Percentiles rank a stretch among this genome's conserved stretches.
Evolutionary conservation across 768 basidiomycete genomes (phyloP).

Genomic region (Trametes cingulata): DNA sequence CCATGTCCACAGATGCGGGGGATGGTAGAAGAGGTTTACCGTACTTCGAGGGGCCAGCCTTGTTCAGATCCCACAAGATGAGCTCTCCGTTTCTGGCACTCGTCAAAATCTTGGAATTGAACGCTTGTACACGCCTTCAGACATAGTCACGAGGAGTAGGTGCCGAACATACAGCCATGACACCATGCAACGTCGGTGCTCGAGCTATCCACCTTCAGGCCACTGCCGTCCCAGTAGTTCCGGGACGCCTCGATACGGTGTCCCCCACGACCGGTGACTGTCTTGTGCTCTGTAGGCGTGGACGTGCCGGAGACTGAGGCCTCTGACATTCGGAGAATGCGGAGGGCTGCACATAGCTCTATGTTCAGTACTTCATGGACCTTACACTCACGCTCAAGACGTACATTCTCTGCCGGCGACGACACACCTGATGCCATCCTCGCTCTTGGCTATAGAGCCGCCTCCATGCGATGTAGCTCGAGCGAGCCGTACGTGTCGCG

Average conservation of each 20-base stretch:
- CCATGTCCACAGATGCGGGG: background rate
- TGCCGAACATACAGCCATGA: slow-evolving; percentile 42
- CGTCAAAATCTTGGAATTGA: slow-evolving; percentile 75
- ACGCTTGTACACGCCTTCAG: slow-evolving; percentile 44
- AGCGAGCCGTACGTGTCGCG: slow-evolving; percentile 57
- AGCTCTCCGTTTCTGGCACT: slow-evolving; percentile 82
- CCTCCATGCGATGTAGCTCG: slow-evolving; percentile 64
- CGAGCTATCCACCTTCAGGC: slow-evolving; percentile 75
- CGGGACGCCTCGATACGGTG: slow-evolving; percentile 70
- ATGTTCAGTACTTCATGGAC: slow-evolving; percentile 46
- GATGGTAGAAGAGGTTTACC: slow-evolving; percentile 41
- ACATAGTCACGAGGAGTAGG: background rate
- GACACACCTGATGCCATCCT: slow-evolving; percentile 66
- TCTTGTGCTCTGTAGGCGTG: slow-evolving; percentile 49
- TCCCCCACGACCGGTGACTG: slow-evolving; percentile 56
- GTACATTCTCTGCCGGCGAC: slow-evolving; percentile 81
- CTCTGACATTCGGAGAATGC: slow-evolving; percentile 52
- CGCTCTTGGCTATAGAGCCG: slow-evolving; percentile 65
- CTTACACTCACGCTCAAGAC: slow-evolving; percentile 30
- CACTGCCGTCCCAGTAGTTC: slow-evolving; percentile 78
- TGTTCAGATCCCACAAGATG: slow-evolving; percentile 81
- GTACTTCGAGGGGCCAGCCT: slow-evolving; percentile 64
- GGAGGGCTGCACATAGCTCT: slow-evolving; percentile 27
- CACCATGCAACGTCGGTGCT: slow-evolving; percentile 85
- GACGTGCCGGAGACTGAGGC: slow-evolving; percentile 36